A percentile compares a stretch with the other conserved stretches of the same genome.
These are phyloP conservation scores for Aspergillus melleus DNA, from an alignment of 2,329 filamentous ascomycete species.

Conservation along the genomic window DNA sequence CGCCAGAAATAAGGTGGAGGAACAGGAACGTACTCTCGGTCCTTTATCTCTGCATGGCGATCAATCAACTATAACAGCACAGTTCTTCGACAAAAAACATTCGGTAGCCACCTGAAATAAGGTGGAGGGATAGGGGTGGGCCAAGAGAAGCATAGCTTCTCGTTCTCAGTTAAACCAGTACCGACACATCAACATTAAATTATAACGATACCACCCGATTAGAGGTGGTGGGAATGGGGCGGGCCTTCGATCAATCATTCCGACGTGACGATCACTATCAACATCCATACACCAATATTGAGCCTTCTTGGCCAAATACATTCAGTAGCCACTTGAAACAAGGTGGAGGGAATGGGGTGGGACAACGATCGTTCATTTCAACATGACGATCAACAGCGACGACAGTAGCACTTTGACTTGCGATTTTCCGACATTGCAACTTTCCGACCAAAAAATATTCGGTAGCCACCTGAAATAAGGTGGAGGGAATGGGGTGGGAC, in stretches of 20 bases:
- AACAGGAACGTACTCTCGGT: no score
- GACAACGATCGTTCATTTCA: neutral
- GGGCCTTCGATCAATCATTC: neutral
- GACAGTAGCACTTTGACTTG: neutral
- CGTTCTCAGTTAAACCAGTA: no score
- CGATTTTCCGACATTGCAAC: neutral
- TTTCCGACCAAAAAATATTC: neutral
- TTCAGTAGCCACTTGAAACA: neutral
- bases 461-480: neutral
- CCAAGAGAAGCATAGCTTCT: no score
- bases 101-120: neutral
- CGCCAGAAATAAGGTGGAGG: no score
- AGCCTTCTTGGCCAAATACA: neutral
- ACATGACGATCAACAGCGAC: neutral
- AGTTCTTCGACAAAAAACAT: neutral
- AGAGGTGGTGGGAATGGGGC: no score
- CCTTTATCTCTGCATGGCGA: no score
- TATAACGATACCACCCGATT: no score
- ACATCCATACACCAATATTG: no score
- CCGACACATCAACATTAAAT: no score
- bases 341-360: neutral
- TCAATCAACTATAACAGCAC: no score
- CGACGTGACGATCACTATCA: neutral
- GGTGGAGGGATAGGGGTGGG: no score
- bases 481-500: no score